A percentile compares a stretch with the other conserved stretches of the same genome.
Conservation (phyloP, 2,329 filamentous ascomycete genomes). For the Colletotrichum navitas region DNA sequence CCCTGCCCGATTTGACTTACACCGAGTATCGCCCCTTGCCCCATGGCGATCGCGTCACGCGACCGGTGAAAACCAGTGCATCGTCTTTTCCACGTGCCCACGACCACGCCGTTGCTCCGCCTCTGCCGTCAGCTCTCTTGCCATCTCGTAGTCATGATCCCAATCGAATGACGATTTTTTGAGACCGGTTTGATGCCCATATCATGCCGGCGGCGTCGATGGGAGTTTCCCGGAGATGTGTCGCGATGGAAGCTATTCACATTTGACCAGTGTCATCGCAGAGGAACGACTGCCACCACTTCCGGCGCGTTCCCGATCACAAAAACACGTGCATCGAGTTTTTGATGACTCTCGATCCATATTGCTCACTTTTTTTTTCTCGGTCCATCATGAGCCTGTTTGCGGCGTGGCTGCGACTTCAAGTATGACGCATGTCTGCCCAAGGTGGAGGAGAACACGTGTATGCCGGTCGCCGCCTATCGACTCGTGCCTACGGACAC, state of each 20-base stretch:
- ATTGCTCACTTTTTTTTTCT: not conserved
- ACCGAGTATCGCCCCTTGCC: constrained; percentile 34
- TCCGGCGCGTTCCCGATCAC: not conserved
- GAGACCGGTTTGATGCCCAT: not conserved
- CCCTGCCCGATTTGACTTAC: constrained; percentile 39
- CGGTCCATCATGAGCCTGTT: not conserved
- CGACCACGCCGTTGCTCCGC: not conserved
- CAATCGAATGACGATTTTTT: not conserved
- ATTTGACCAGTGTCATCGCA: not conserved
- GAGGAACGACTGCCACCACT: constrained; percentile 3
- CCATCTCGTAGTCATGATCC: too few species aligned
- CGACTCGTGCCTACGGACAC: constrained; percentile 7
- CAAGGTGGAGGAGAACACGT: constrained; percentile 42
- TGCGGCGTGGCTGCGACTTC: not conserved
- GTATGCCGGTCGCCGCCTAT: constrained; percentile 26
- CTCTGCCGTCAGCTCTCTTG: not conserved
- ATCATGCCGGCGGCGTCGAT: not conserved
- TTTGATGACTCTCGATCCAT: not conserved
- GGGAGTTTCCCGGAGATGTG: too few species aligned
- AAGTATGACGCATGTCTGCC: constrained; percentile 36
- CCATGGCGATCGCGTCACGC: constrained; percentile 25
- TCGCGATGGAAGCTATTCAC: constrained; percentile 38
- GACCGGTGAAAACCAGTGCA: constrained; percentile 21
- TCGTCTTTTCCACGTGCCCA: not conserved
- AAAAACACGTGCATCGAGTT: not conserved